phyloP scores from a whole-genome alignment of 2,329 filamentous ascomycete genomes.

The Clonostachys rhizophaga region DNA sequence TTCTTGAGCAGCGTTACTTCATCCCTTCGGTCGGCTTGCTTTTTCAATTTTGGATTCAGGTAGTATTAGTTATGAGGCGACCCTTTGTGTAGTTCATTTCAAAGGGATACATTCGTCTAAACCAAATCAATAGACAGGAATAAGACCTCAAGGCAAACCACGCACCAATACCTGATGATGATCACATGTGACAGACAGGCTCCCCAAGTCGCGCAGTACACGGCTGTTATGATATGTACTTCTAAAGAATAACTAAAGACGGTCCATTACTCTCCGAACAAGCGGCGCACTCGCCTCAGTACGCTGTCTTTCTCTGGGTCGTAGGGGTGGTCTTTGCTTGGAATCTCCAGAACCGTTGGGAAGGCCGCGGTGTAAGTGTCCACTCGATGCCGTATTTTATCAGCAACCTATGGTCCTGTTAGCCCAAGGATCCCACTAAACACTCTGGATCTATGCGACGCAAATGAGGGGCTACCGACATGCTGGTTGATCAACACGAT shows the following conservation, averaged over 20 bases:
- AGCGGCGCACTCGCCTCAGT: conserved; percentile 70
- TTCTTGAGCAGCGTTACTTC: not conserved
- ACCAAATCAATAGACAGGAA: no score
- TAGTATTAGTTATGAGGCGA: not conserved
- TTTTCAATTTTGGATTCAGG: not conserved
- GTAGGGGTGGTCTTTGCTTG: conserved; percentile 98
- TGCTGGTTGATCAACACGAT: conserved; percentile 98
- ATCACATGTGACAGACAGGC: no score
- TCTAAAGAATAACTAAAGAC: no score
- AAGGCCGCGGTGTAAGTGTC: conserved; percentile 93
- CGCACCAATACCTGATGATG: no score
- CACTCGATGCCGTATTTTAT: conserved; percentile 85
- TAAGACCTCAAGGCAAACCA: no score
- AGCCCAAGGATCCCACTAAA: conserved; percentile 5
- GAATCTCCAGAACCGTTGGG: conserved; percentile 93
- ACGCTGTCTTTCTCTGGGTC: conserved; percentile 99
- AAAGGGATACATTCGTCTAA: no score
- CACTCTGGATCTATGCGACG: not conserved
- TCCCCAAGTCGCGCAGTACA: no score
- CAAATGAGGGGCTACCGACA: conserved; percentile 42
- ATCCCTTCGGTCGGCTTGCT: not conserved
- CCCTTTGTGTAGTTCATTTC: no score
- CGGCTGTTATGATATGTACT: no score
- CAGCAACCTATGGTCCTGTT: conserved; percentile 65
- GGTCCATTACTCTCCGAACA: conserved; percentile 59